Conservation (phyloP, 768 basidiomycete genomes). For the Favolaschia claudopus region DNA sequence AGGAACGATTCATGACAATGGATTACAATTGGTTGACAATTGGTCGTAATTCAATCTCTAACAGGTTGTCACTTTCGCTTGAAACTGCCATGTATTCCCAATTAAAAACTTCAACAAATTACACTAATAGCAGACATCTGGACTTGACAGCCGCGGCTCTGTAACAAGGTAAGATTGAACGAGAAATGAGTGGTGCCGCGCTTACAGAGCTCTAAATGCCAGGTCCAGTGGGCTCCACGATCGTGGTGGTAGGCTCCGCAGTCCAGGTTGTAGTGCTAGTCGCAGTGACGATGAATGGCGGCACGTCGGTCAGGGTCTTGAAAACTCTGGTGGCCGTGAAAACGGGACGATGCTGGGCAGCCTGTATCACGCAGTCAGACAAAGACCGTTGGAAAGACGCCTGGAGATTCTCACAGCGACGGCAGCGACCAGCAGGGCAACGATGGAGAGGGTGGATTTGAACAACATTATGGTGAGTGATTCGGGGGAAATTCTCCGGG, state of each 20-base stretch:
- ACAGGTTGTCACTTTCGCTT: too few relatives aligned
- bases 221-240: conserved; percentile 5
- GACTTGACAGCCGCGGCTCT: too few relatives aligned
- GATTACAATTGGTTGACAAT: too few relatives aligned
- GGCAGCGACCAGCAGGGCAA: neutral
- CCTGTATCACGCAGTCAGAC: neutral
- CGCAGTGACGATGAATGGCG: neutral
- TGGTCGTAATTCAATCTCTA: too few relatives aligned
- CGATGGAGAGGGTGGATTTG: neutral
- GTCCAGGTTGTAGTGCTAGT: neutral
- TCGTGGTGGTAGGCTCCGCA: neutral
- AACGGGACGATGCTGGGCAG: neutral
- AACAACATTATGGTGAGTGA: conserved; percentile 6
- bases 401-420: neutral
- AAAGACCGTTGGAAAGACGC: too few relatives aligned
- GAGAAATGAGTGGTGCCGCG: too few relatives aligned
- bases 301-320: conserved; percentile 6
- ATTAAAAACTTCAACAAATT: too few relatives aligned
- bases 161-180: too few relatives aligned
- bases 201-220: neutral
- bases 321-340: conserved; percentile 11
- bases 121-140: too few relatives aligned
- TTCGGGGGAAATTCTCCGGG: too few relatives aligned
- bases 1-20: too few relatives aligned
- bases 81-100: too few relatives aligned